A percentile compares a stretch with the other conserved stretches of the same genome.
These are phyloP conservation scores for Lactarius sanguifluus DNA, from an alignment of 768 basidiomycete genomes.

Conservation along the genomic window DNA sequence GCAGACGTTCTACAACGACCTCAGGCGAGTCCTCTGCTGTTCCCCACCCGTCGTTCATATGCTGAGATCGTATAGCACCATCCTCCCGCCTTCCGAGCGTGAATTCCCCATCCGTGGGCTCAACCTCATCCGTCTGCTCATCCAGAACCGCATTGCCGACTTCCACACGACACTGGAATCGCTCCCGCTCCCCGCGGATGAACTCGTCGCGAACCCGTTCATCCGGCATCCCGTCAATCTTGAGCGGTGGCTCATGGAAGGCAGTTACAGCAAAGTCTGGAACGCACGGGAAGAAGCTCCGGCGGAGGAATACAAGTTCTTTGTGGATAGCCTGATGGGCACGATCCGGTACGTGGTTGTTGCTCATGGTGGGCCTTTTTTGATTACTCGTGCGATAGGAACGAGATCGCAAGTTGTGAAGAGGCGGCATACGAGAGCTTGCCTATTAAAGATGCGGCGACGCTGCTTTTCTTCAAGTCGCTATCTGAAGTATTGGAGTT, in stretches of 20 bases:
- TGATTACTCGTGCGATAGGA: constrained; percentile 46
- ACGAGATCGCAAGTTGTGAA: constrained; percentile 96
- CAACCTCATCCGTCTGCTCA: constrained; percentile 91
- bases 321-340: constrained; percentile 89
- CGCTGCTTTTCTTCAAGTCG: constrained; percentile 86
- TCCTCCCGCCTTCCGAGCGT: constrained; percentile 79
- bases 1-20: constrained; percentile 86
- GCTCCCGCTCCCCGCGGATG: constrained; percentile 68
- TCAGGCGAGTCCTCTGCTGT: constrained; percentile 47
- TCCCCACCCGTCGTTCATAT: background rate
- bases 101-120: constrained; percentile 90
- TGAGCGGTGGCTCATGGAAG: constrained; percentile 98
- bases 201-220: constrained; percentile 65
- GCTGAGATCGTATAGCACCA: constrained; percentile 44
- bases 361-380: background rate
- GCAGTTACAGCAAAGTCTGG: constrained; percentile 97
- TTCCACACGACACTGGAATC: constrained; percentile 97
- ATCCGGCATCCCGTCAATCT: constrained; percentile 87
- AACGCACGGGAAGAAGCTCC: constrained; percentile 90
- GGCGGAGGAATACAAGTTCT: constrained; percentile 91
- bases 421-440: constrained; percentile 91
- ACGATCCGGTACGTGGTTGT: constrained; percentile 72
- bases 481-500: constrained; percentile 82
- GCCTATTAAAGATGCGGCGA: constrained; percentile 85
- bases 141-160: constrained; percentile 94